A percentile compares a stretch with the other conserved stretches of the same genome.
These are phyloP conservation scores for Taphrina populina DNA, from an alignment of 1,139 yeast species.

Conservation along the genomic window DNA sequence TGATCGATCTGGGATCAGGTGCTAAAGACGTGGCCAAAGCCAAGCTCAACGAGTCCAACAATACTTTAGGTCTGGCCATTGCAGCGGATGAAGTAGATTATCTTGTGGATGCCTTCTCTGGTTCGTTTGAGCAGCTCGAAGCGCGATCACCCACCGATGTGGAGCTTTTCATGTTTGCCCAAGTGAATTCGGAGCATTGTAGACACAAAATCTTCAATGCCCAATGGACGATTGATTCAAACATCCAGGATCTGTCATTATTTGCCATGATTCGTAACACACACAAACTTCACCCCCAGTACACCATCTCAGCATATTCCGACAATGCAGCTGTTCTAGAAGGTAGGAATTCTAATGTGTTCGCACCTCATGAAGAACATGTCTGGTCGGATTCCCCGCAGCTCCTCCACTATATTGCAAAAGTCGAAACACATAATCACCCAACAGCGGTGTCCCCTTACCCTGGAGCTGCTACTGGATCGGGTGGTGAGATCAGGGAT, in stretches of 20 bases:
- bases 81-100: conserved; percentile 92
- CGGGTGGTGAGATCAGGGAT: conserved; percentile 99
- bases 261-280: conserved; percentile 97
- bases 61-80: conserved; percentile 81
- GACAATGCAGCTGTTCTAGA: conserved; percentile 98
- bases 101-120: conserved; percentile 67
- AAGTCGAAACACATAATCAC: conserved; percentile 98
- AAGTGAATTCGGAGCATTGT: conserved; percentile 98
- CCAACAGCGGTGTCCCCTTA: conserved; percentile 99
- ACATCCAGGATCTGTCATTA: conserved; percentile 66
- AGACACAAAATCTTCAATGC: conserved; percentile 99
- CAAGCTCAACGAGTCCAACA: conserved; percentile 70
- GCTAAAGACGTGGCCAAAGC: conserved; percentile 50
- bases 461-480: conserved; percentile 99
- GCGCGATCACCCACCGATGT: conserved; percentile 97
- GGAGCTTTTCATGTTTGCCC: conserved; percentile 98
- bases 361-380: conserved; percentile 54
- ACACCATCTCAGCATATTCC: conserved; percentile 89
- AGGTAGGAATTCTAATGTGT: conserved; percentile 70
- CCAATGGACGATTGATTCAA: conserved; percentile 93
- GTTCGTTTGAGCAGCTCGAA: conserved; percentile 50
- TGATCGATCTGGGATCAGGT: conserved; percentile 23
- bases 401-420: conserved; percentile 80
- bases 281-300: conserved; percentile 70
- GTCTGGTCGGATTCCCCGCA: conserved; percentile 71